A percentile compares a stretch with the other conserved stretches of the same genome.
Conservation (phyloP, 257 asterid species). For the Solanum tacnaense region DNA sequence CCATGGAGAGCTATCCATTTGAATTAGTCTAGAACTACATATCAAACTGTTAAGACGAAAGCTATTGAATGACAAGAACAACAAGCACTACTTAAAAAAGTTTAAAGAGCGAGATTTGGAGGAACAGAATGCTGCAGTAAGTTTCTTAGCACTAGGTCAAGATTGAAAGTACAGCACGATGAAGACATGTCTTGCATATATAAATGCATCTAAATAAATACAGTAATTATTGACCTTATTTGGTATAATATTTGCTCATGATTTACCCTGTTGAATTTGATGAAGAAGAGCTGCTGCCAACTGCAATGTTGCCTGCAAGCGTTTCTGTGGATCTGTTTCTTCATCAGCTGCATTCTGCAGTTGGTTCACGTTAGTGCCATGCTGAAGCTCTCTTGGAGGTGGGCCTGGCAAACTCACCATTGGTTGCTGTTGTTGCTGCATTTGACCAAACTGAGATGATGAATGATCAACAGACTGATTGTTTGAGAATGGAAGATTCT, state of each 20-base stretch:
- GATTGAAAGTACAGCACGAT: background rate
- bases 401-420: conserved; percentile 12
- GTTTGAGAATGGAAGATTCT: conserved; percentile 27
- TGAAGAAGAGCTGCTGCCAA: conserved; percentile 88
- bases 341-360: conserved; percentile 39
- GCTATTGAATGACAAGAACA: background rate
- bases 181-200: background rate
- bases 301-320: conserved; percentile 86
- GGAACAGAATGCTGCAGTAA: background rate
- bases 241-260: conserved; percentile 2
- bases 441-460: conserved; percentile 37
- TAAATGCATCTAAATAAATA: background rate
- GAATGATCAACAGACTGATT: conserved; percentile 35
- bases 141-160: background rate
- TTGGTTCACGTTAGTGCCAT: conserved; percentile 28
- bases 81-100: background rate
- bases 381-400: conserved; percentile 31
- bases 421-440: conserved; percentile 34
- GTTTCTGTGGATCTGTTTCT: conserved; percentile 67
- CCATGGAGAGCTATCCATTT: background rate
- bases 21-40: background rate
- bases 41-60: background rate
- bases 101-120: background rate
- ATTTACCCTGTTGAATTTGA: conserved; percentile 87
- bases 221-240: background rate